Evolutionary conservation across 1,284 basidiomycete species (phyloP), one percentile per base, ranked within the genome.

Genomic region (Calocybe gambosa): DNA sequence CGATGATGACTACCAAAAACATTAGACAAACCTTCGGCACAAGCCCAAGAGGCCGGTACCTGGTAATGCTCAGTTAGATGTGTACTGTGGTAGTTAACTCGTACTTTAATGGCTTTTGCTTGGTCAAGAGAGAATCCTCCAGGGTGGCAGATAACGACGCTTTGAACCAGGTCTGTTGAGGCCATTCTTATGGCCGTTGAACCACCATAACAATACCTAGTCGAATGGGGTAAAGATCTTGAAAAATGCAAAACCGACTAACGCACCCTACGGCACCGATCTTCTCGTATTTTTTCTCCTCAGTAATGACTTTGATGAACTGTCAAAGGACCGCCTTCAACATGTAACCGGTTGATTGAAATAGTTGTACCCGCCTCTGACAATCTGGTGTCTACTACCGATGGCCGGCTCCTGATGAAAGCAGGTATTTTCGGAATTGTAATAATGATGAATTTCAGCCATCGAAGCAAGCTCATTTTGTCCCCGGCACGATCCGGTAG

Each of bases 161-260:
- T 73, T 37, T 77, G 56, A 18, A 82, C 56, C 2, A 71, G 52
- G 37, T 62, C 63, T 1, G 64, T 69, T 0, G 60, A 48, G 2
- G 66, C 75, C 1, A 80, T 52, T 3, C 71, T 64, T 34, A 72
- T 58, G 19, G 62, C 65, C 0, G 68, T 57, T 6, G 65, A 41
- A 4, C 77, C 85, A 4, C 85, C 84, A 52, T 71, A 83, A 58
- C 84, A 86, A 60, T 80, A 86, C 1, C 79, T 74, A 44, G 19
- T 36, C 25, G 31, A 21, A 2, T 20, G 12, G 4, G 5, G 10
- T n/a, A 20, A n/a, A 20, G 10, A 42, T 3, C 12, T 31, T 7
- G 35, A 21, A 9, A 4, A 13, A 34, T n/a, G 20, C 9, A 9
- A 29, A 7, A 12, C 35, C 15, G 13, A 33, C 23, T 21, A 5